Evolutionary conservation across 192 early-diverging fungal species (phyloP), one percentile per base, ranked within the genome.

Genomic region (Backusella luteola): DNA sequence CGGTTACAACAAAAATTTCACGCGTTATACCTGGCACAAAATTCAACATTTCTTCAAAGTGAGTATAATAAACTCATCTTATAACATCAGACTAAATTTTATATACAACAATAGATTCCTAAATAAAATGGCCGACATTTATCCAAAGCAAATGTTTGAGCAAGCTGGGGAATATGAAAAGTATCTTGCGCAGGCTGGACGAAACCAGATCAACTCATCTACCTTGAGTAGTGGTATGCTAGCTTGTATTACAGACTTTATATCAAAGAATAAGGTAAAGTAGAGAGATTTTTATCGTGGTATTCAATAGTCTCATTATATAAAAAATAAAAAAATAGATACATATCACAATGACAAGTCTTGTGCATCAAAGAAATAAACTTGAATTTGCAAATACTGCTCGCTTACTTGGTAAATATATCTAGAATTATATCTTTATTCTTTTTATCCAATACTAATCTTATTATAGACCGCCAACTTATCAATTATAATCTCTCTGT

Each of bases 1-100:
- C 49, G 34, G 11, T 56, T 35, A 34, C 11, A n/a, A 34, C 68
- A 4, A 69, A 21, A 69, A 17, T 23, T 38, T 35, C 34, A 26
- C 68, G 68, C 15, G 34, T 38, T 69, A 21, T 69, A 23, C 68
- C 68, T 38, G 68, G 68, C 14, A 69, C 68, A 69, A 69, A 1
- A 21, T 38, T 38, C 36, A 69, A 6, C 38, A 21, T 69, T n/a
- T 69, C 68, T 21, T 35, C 68, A 68, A 34, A 35, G 67, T 68
- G 29, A 68, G 67, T 36, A n/a, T 19, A 68, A n/a, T 36, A n/a
- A 11, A 29, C 8, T 6, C 29, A 7, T 35, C 7, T n/a, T 35
- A n/a, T 68, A 7, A 68, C 6, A 35, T 8, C 3, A 68, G 35
- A 35, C 67, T 35, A 17, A 35, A 36, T 7, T 17, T 35, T 17